Conservation (phyloP, 2,329 filamentous ascomycete species). For the Aspergillus latus region DNA sequence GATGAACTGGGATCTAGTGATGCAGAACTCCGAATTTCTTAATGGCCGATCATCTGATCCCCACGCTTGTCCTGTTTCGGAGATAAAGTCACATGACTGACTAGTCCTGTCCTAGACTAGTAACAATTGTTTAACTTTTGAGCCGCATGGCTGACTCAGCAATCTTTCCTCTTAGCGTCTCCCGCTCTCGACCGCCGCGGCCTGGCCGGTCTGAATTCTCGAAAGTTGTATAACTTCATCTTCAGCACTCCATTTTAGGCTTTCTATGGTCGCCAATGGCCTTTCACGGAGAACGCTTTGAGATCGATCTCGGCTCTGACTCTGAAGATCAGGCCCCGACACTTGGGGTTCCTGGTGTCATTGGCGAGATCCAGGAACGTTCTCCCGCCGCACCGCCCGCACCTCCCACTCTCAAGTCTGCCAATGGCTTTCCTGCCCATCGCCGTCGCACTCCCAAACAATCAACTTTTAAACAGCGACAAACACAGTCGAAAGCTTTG, state of each 20-base stretch:
- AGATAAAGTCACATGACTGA: conserved; percentile 6
- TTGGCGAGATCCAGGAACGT: conserved; percentile 80
- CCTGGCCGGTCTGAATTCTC: neutral
- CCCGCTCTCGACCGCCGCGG: conserved; percentile 1
- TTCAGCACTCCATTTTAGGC: conserved; percentile 5
- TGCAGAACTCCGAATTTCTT: neutral
- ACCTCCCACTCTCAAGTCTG: conserved; percentile 55
- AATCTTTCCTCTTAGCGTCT: conserved; percentile 6
- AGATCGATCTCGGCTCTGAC: conserved; percentile 56
- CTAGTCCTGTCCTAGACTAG: conserved; percentile 28
- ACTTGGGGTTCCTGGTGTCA: conserved; percentile 43
- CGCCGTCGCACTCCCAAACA: conserved; percentile 67
- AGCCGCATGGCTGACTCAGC: conserved; percentile 35
- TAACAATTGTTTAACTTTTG: conserved; percentile 35
- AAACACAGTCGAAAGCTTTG: conserved; percentile 16
- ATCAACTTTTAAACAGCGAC: conserved; percentile 77
- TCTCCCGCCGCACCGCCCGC: conserved; percentile 48
- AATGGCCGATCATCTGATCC: conserved; percentile 20
- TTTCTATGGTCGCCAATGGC: conserved; percentile 35
- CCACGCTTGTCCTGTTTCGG: conserved; percentile 16
- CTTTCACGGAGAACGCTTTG: conserved; percentile 61
- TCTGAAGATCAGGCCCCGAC: conserved; percentile 9
- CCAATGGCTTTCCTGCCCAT: conserved; percentile 85
- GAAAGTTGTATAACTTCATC: conserved; percentile 4
- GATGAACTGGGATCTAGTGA: neutral